A percentile compares a stretch with the other conserved stretches of the same genome.
Evolutionary conservation across 176 grass and related monocot species (phyloP).

Genomic region (Stipa capillata): DNA sequence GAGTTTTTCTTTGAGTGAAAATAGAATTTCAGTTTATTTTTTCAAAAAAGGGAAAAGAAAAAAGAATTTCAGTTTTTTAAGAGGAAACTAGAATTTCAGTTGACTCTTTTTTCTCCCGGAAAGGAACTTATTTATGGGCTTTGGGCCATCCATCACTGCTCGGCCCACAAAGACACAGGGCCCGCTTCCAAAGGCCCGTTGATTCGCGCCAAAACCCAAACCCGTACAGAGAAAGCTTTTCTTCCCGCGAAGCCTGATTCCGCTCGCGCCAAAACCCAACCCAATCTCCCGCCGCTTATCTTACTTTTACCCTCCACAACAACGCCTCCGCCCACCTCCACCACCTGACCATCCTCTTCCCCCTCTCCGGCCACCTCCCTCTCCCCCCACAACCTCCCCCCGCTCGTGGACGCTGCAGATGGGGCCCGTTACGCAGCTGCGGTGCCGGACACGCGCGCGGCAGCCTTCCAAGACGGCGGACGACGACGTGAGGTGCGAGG

Average conservation of each 20-base stretch:
- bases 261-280: slow-evolving; percentile 28
- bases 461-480: background rate
- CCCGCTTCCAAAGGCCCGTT: background rate
- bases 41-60: too few species aligned
- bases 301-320: slow-evolving; percentile 4
- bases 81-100: too few species aligned
- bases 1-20: too few species aligned
- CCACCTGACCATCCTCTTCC: background rate
- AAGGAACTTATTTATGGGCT: too few species aligned
- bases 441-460: slow-evolving; percentile 37
- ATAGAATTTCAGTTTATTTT: too few species aligned
- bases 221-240: background rate
- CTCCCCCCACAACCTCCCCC: too few species aligned
- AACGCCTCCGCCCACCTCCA: background rate
- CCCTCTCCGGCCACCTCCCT: background rate
- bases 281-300: slow-evolving; percentile 1
- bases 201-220: slow-evolving; percentile 3
- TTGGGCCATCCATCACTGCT: too few species aligned
- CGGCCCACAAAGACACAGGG: background rate
- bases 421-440: slow-evolving; percentile 21
- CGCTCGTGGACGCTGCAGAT: background rate
- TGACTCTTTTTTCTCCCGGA: too few species aligned
- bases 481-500: slow-evolving; percentile 40
- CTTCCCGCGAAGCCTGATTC: slow-evolving; percentile 27
- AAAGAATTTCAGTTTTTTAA: too few species aligned